Evolutionary conservation across 192 early-diverging fungal genomes (phyloP).

Genomic region (Dimargaris xerosporica): DNA sequence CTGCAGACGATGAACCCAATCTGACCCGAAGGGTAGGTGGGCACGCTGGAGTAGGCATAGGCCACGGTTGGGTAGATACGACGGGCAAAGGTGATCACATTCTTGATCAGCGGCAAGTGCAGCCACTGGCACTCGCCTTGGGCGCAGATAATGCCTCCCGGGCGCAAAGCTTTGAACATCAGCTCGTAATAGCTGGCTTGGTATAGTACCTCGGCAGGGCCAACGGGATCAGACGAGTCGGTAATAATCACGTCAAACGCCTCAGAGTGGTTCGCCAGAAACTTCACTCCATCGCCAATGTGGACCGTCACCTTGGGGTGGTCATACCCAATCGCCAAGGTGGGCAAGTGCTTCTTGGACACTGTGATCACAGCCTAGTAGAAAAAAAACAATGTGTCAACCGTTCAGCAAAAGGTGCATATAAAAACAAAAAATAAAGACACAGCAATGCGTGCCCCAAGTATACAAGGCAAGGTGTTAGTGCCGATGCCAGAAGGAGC

Average conservation of each 20-base stretch:
- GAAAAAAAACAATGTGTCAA: too few species aligned
- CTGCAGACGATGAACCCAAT: constrained; percentile 92
- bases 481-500: too few species aligned
- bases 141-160: constrained; percentile 84
- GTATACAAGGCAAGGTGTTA: too few species aligned
- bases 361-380: constrained; percentile 58
- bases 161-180: constrained; percentile 77
- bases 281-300: constrained; percentile 94
- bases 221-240: constrained; percentile 95
- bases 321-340: constrained; percentile 83
- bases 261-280: constrained; percentile 72
- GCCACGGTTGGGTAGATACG: constrained; percentile 79
- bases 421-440: too few species aligned
- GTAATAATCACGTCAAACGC: constrained; percentile 98
- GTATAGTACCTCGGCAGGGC: constrained; percentile 91
- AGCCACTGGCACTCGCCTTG: constrained; percentile 99
- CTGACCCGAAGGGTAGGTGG: constrained; percentile 95
- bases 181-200: constrained; percentile 84
- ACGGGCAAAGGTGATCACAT: constrained; percentile 65
- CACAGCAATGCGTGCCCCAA: too few species aligned
- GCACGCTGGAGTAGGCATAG: constrained; percentile 89
- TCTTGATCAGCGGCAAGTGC: constrained; percentile 80
- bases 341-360: constrained; percentile 86
- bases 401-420: too few species aligned
- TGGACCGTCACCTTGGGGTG: constrained; percentile 90